These are phyloP conservation scores for Leucoagaricus sp. DNA, from an alignment of 1,284 basidiomycete genomes.

Conservation along the genomic window DNA sequence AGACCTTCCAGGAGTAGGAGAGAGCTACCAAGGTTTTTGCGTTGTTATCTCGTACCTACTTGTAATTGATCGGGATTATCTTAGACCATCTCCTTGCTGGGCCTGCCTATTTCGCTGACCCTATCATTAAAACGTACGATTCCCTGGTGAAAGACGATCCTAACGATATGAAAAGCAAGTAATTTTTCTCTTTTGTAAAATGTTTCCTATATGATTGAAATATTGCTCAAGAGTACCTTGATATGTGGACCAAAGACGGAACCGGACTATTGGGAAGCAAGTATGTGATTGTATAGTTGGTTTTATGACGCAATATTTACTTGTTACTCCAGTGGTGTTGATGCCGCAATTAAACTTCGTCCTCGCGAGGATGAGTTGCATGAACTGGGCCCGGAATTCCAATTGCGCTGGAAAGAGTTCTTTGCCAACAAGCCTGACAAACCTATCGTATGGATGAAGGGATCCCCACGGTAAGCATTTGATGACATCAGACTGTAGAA, in stretches of 20 bases:
- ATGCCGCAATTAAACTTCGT: conserved; percentile 77
- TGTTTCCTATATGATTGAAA: too few species aligned
- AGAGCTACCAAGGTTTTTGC: conserved; percentile 75
- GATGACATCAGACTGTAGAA: too few species aligned
- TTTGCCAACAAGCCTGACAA: conserved; percentile 80
- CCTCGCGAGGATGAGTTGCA: conserved; percentile 68
- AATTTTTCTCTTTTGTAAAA: too few species aligned
- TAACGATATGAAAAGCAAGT: too few species aligned
- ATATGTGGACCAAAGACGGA: too few species aligned
- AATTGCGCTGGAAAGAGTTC: conserved; percentile 64
- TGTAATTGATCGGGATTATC: not conserved
- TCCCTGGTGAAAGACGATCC: too few species aligned
- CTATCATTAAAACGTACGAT: not conserved
- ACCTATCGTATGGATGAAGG: conserved; percentile 76
- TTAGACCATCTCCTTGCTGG: not conserved
- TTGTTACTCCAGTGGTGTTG: conserved; percentile 68
- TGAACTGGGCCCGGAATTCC: conserved; percentile 78
- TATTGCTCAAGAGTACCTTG: too few species aligned
- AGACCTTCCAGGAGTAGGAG: conserved; percentile 71
- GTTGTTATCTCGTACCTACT: conserved; percentile 55
- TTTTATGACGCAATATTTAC: conserved; percentile 46
- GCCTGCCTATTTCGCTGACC: not conserved
- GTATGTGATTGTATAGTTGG: too few species aligned
- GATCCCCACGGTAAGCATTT: too few species aligned
- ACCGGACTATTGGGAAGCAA: too few species aligned